Conservation (phyloP, 75 land plant genomes). For the Ceratopteris richardii region DNA sequence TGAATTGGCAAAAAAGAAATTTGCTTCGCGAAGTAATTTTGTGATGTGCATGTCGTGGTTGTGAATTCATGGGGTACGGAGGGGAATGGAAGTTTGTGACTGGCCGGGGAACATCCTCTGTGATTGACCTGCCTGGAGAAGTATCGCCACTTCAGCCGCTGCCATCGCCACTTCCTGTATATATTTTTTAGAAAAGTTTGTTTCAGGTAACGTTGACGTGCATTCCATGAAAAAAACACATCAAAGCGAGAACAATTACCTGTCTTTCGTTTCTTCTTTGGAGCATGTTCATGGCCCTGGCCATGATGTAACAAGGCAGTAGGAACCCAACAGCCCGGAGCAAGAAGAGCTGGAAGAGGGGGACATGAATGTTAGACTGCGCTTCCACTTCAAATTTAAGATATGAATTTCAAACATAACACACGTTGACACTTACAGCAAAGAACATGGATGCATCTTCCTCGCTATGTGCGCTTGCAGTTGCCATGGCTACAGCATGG, state of each 20-base stretch:
- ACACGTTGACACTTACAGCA: conserved; percentile 48
- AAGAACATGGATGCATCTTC: conserved; percentile 44
- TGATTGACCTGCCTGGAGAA: conserved; percentile 42
- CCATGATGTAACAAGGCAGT: conserved; percentile 43
- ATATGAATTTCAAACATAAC: no score
- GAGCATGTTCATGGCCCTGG: conserved; percentile 29
- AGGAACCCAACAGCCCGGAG: conserved; percentile 47
- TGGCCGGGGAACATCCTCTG: neutral
- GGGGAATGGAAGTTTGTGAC: neutral
- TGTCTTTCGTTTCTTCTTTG: conserved; percentile 36
- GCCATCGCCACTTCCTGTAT: conserved; percentile 59
- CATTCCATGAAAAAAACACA: neutral
- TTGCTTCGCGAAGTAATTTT: no score
- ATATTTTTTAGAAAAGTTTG: neutral
- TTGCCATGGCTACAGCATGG: conserved; percentile 46
- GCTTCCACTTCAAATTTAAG: neutral
- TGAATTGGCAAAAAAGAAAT: no score
- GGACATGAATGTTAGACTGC: neutral
- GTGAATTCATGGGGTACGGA: neutral
- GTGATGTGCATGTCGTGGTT: no score
- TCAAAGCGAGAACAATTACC: conserved; percentile 9
- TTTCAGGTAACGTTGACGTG: neutral
- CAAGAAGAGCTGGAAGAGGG: conserved; percentile 31
- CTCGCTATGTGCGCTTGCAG: conserved; percentile 25
- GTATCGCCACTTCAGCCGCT: conserved; percentile 58